Conservation (phyloP, 371 early-diverging fungal species). For the Capniomyces stellatus region DNA sequence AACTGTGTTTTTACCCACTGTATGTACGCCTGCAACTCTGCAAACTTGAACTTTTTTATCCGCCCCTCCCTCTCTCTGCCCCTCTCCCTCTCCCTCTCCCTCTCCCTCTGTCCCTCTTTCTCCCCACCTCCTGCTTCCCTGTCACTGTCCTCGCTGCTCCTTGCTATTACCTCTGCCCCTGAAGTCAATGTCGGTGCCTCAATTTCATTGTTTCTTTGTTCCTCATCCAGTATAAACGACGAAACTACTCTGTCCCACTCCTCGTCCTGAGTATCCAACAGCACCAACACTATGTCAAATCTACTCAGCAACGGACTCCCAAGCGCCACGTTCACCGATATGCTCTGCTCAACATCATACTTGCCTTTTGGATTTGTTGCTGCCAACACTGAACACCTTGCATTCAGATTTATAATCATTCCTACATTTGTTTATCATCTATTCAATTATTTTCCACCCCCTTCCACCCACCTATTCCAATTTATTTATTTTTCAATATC, state of each 20-base stretch:
- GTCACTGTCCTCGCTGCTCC: background rate
- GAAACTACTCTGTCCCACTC: constrained; percentile 42
- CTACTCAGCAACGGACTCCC: constrained; percentile 50
- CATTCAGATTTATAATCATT: constrained; percentile 56
- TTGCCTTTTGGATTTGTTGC: constrained; percentile 60
- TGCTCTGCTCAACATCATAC: constrained; percentile 34
- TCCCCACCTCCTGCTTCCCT: background rate
- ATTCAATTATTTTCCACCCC: no score
- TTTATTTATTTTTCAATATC: no score
- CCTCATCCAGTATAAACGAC: constrained; percentile 26
- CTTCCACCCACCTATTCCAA: no score
- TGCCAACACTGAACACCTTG: constrained; percentile 56
- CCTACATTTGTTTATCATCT: no score
- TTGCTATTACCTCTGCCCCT: background rate
- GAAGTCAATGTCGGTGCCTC: no score
- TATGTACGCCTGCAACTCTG: constrained; percentile 39
- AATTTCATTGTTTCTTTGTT: background rate
- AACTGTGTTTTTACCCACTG: constrained; percentile 29
- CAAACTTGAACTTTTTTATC: constrained; percentile 16
- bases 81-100: background rate
- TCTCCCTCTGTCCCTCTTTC: background rate
- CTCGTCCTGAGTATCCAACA: constrained; percentile 42
- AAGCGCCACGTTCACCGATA: constrained; percentile 41
- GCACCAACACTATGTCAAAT: constrained; percentile 58
- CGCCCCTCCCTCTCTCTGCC: background rate